Conservation (phyloP, 371 early-diverging fungal species). For the Mucor piriformis region DNA sequence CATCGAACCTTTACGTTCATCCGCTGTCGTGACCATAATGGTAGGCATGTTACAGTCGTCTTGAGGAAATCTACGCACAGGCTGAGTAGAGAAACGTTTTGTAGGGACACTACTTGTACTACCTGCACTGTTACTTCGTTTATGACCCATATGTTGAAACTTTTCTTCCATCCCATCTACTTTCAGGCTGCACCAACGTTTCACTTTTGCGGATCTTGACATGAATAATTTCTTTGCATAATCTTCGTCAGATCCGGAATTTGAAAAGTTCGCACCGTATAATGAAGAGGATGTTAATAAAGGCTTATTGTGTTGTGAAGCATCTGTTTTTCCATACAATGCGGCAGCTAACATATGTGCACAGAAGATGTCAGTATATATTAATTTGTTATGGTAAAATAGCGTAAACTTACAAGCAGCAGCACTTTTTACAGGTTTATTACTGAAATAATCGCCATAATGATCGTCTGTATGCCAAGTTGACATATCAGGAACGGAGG, state of each 20-base stretch:
- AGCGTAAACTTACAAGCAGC: slow-evolving; percentile 13
- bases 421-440: background rate
- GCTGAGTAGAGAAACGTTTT: slow-evolving; percentile 8
- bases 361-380: background rate
- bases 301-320: slow-evolving; percentile 3
- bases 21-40: slow-evolving; percentile 38
- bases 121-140: slow-evolving; percentile 9
- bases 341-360: background rate
- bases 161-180: slow-evolving; percentile 6
- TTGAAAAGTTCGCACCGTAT: slow-evolving; percentile 2
- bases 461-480: background rate
- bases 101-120: slow-evolving; percentile 4
- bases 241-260: slow-evolving; percentile 25
- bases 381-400: background rate
- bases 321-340: background rate
- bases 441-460: slow-evolving; percentile 15
- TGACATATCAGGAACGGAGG: slow-evolving; percentile 10
- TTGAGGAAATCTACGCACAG: slow-evolving; percentile 10
- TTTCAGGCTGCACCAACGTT: slow-evolving; percentile 36
- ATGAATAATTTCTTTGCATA: slow-evolving; percentile 43
- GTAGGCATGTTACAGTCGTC: slow-evolving; percentile 40
- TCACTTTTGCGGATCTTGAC: slow-evolving; percentile 50
- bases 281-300: slow-evolving; percentile 21
- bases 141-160: background rate
- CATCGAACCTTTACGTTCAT: slow-evolving; percentile 1